Conservation (phyloP, 257 asterid genomes). For the Nicotiana otophora region DNA sequence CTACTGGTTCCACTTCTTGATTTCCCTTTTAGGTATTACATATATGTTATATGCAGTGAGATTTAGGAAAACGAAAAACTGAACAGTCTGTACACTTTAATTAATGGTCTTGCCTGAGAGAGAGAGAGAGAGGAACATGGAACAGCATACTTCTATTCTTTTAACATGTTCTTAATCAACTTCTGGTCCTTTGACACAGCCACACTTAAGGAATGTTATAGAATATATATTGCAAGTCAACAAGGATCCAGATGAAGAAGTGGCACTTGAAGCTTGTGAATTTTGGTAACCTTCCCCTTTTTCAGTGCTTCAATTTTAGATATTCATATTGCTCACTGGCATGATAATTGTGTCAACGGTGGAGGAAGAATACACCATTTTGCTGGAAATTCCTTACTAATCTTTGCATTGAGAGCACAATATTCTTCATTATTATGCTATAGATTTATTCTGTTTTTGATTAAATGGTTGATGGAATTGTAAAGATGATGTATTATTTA, state of each 20-base stretch:
- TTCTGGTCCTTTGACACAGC: conserved; percentile 48
- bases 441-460: neutral
- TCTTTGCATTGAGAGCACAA: neutral
- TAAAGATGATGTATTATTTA: neutral
- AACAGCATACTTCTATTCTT: neutral
- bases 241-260: conserved; percentile 89
- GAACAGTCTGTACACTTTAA: neutral
- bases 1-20: neutral
- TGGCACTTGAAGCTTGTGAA: conserved; percentile 99
- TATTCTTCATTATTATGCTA: neutral
- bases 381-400: neutral
- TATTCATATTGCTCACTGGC: neutral
- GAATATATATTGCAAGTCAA: conserved; percentile 87
- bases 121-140: neutral
- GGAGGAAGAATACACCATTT: neutral
- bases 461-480: neutral
- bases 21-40: neutral
- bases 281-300: conserved; percentile 53
- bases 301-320: neutral
- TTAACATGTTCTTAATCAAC: conserved; percentile 21
- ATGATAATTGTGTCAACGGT: neutral
- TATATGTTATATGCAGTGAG: neutral
- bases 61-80: neutral
- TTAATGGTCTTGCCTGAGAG: neutral
- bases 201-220: conserved; percentile 76